Percentiles rank a stretch among this genome's conserved stretches.
phyloP scores from a whole-genome alignment of 2,329 filamentous ascomycete genomes.

The Alternaria gansuensis region DNA sequence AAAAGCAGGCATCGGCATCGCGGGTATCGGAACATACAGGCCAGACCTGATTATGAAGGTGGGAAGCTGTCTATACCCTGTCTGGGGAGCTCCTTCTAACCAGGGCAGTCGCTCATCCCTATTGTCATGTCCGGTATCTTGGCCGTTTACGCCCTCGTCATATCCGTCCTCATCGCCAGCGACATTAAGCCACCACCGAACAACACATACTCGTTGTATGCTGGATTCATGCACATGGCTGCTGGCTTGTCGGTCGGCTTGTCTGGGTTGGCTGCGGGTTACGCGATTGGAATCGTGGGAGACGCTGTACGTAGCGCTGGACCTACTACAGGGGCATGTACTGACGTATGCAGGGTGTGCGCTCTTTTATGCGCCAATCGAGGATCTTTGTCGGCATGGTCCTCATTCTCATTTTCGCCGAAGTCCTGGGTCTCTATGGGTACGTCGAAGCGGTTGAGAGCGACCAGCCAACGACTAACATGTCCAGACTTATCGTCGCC shows the following conservation, averaged over 20 bases:
- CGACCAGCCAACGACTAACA: conserved; percentile 23
- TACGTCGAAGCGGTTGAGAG: conserved; percentile 57
- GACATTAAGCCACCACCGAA: conserved; percentile 78
- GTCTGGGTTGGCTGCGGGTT: conserved; percentile 53
- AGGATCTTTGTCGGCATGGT: conserved; percentile 99
- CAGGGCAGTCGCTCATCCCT: conserved; percentile 77
- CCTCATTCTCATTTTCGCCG: conserved; percentile 96
- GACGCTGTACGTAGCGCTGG: conserved; percentile 70
- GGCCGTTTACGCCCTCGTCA: conserved; percentile 96
- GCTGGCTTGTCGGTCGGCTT: conserved; percentile 80
- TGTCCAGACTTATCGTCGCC: conserved; percentile 81
- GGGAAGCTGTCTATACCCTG: conserved; percentile 18
- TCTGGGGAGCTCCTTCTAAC: conserved; percentile 32
- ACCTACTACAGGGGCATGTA: not conserved
- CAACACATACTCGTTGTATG: conserved; percentile 81
- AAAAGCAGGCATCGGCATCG: conserved; percentile 87
- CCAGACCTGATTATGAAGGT: conserved; percentile 94
- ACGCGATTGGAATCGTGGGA: conserved; percentile 91
- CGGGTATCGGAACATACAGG: conserved; percentile 83
- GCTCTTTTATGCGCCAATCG: conserved; percentile 95
- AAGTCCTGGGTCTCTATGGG: conserved; percentile 97
- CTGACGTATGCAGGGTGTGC: conserved; percentile 69
- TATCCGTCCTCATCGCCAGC: conserved; percentile 93
- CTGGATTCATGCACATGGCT: conserved; percentile 91
- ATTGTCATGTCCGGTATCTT: conserved; percentile 99